Percentiles rank a stretch among this genome's conserved stretches.
Conservation (phyloP, 75 land plant species). For the Sequoiadendron giganteum region DNA sequence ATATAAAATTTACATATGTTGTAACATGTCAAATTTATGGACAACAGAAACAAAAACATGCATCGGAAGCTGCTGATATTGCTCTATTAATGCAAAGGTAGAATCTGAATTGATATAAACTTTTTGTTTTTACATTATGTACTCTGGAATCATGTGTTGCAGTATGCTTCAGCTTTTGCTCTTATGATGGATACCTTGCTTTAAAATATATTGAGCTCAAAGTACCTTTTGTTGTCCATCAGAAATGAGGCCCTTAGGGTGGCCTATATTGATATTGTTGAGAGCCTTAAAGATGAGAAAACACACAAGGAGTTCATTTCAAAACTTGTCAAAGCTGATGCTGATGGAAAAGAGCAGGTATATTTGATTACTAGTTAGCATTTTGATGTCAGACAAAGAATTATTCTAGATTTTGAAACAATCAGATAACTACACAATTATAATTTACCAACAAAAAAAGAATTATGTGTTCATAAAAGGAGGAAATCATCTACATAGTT, state of each 20-base stretch:
- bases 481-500: neutral
- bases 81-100: conserved; percentile 77
- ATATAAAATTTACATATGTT: conserved; percentile 92
- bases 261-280: conserved; percentile 86
- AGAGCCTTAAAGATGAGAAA: conserved; percentile 48
- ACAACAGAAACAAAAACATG: conserved; percentile 72
- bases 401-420: neutral
- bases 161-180: neutral
- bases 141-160: neutral
- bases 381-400: neutral
- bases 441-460: neutral
- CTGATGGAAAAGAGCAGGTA: conserved; percentile 91
- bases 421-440: neutral
- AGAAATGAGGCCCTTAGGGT: conserved; percentile 96
- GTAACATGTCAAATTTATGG: conserved; percentile 98
- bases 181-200: neutral
- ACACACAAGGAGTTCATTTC: conserved; percentile 67
- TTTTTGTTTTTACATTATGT: neutral
- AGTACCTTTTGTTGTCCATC: conserved; percentile 9
- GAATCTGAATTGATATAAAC: neutral
- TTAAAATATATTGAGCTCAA: neutral
- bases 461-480: neutral
- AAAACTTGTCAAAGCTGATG: conserved; percentile 90
- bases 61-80: conserved; percentile 80
- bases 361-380: neutral